Conservation (phyloP, 306 rosid genomes). For the Oemleria cerasiformis region DNA sequence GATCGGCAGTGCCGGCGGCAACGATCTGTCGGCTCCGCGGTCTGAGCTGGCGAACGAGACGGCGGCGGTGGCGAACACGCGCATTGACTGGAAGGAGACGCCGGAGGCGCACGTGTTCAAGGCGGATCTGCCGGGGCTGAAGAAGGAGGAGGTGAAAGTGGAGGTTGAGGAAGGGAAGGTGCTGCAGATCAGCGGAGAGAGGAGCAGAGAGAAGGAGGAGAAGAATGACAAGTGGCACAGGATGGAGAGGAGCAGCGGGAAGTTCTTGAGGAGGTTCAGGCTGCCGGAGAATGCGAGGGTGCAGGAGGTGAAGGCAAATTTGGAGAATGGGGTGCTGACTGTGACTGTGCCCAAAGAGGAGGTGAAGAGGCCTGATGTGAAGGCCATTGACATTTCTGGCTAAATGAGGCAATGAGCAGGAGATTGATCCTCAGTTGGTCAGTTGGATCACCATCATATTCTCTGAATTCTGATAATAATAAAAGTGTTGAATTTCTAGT, state of each 20-base stretch:
- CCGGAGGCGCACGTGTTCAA: slow-evolving; percentile 32
- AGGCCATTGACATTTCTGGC: slow-evolving; percentile 33
- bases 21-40: too few species aligned
- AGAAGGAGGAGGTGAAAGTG: slow-evolving; percentile 32
- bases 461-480: too few species aligned
- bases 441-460: too few species aligned
- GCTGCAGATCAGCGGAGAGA: slow-evolving; percentile 36
- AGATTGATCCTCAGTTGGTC: too few species aligned
- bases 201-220: slow-evolving; percentile 32
- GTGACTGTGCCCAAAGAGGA: slow-evolving; percentile 30
- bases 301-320: slow-evolving; percentile 22
- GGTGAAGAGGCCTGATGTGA: slow-evolving; percentile 23
- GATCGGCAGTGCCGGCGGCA: too few species aligned
- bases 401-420: neutral
- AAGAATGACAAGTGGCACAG: slow-evolving; percentile 42
- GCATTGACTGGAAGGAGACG: slow-evolving; percentile 42
- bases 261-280: slow-evolving; percentile 36
- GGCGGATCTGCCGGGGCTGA: slow-evolving; percentile 39
- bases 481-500: too few species aligned
- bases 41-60: neutral
- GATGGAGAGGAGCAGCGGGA: slow-evolving; percentile 32
- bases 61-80: slow-evolving; percentile 27
- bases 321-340: slow-evolving; percentile 35
- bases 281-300: slow-evolving; percentile 31
- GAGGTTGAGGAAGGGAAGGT: slow-evolving; percentile 34